Evolutionary conservation across 2,329 filamentous ascomycete genomes (phyloP), one percentile per base, ranked within the genome.

Genomic region (Lasiodiplodia hormozganensis): DNA sequence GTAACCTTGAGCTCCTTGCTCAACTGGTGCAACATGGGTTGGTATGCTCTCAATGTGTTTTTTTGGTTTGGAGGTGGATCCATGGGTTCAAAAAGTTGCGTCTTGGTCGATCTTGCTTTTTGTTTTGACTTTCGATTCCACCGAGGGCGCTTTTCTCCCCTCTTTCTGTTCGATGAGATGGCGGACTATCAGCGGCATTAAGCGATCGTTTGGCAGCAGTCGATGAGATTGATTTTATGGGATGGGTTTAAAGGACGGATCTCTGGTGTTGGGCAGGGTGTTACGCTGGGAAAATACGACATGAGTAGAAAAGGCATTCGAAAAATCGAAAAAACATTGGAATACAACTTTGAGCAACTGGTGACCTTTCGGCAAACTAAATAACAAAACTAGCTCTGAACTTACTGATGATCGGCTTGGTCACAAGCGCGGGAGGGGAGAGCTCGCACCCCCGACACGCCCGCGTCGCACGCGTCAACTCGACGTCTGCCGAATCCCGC

Each of bases 71-170:
- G 16, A 21, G 40, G 21, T 11, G 65, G 65, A 18, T 21, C 14
- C 23, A 68, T 62, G 65, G 43, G 60, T 36, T 47, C 58, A 68
- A 65, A 47, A 68, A 68, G 65, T 68, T 68, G 65, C 54, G 40
- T 62, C 38, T 65, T 64, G 51, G 62, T 65, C 52, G 51, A 38
- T 65, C 62, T 54, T 53, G 56, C 47, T 62, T 47, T 56, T 28
- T 38, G 36, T 51, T 49, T 60, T 36, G 11, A 34, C 31, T 51
- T 67, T 51, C 60, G 25, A 14, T 52, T 64, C n/a, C 31, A 14
- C 25, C 14, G 60, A 64, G 60, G 60, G 60, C 60, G 47, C 47
- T 40, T 36, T 56, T 51, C 57, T 62, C 43, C 43, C 60, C 60
- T 64, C 60, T 25, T 64, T 64, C 47, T 47, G 43, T 23, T 38